Base-by-base conservation (phyloP, 2,329 filamentous ascomycete species). In the Pseudogymnoascus sp. region DNA sequence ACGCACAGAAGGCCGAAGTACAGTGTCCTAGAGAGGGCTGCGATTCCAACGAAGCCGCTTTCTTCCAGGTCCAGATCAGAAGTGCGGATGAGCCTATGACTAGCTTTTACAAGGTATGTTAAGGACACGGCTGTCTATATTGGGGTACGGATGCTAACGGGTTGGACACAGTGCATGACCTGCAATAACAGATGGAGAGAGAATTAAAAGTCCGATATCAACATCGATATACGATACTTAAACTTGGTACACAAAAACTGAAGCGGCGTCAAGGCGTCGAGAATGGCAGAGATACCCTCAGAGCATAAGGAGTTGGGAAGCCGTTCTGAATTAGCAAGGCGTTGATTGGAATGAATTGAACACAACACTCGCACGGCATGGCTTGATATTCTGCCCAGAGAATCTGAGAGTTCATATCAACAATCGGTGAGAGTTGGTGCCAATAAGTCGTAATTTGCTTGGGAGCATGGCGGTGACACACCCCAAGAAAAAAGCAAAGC, bases 1-100 rank as follows among this genome's bases (percentile, higher is more conserved):
- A 96, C 74, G 92, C 93, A 65, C 89, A 96, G 73, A 93, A 92
- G 81, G 86, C 86, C 31, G 80, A 83, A 64, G 89, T 89, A 60
- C 90, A 95, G 82, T 99, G 95, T 76, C 86, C 90, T 26, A 86
- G 86, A 67, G 86, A 92, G 42, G 82, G 82, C 64, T 99, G 95
- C 80, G 83, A 90, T 72, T 91, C 91, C 67, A 83, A 86, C 66
- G 86, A 91, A 78, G 95, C 95, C 3, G 96, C 93, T 67, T 97
- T 93, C 80, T 96, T 93, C 80, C 91, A 96, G 81, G 86, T 97
- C 70, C 95, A 99, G 82, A 97, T 97, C 77, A 87, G 95, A 70
- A 96, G 91, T 80, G 95, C 95, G 62, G 95, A 99, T 78, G 95
- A 99, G 81, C 95, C 95, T 66, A 97, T 96, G 90, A 99, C 95